Base-by-base conservation (phyloP, 441 rosid genomes). In the Macaranga tanarius region DNA sequence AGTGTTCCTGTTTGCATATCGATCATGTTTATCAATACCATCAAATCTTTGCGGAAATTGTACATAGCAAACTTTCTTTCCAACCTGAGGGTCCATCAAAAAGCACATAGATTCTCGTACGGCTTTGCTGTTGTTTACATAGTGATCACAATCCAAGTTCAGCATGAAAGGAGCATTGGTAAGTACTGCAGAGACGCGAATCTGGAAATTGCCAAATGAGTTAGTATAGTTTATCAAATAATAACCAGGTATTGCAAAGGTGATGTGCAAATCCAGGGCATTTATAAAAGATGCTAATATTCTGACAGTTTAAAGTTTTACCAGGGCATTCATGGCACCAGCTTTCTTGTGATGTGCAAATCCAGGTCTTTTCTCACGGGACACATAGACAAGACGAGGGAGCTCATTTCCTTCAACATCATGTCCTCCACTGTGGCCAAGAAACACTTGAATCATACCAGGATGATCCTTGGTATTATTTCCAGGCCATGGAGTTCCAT, bases 401-500 rank as follows among this genome's bases (percentile, higher is more conserved):
- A 94, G 72, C 65, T 92, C 98, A 54, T 92, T 90, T 40, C 98
- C 96, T n/a, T 94, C 95, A 4, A 88, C 80, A 65, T 94, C 98
- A 11, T 70, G 91, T 25, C 95, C 96, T 71, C 98, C 97, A 23
- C 82, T 87, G 69, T 85, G 91, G 62, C 98, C 95, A 44, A 94
- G 92, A 77, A 89, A 94, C 60, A 89, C 95, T 76, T 95, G 99
- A 83, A 92, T 95, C 99, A 95, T 92, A 42, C 99, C 97, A 7
- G 98, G 99, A 17, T 91, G 97, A 81, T 95, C 97, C 78, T 79
- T 91, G 16, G 97, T 92, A 75, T 95, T 95, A 87, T 95, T 95
- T 75, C 97, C 99, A 25, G 97, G 98, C 99, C 97, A 95, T 68
- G 95, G 97, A 13, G 97, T 92, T 56, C 97, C 99, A 82, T 95